A percentile compares a stretch with the other conserved stretches of the same genome.
phyloP scores from a whole-genome alignment of 306 rosid species.

The Abrus pulchellus region DNA sequence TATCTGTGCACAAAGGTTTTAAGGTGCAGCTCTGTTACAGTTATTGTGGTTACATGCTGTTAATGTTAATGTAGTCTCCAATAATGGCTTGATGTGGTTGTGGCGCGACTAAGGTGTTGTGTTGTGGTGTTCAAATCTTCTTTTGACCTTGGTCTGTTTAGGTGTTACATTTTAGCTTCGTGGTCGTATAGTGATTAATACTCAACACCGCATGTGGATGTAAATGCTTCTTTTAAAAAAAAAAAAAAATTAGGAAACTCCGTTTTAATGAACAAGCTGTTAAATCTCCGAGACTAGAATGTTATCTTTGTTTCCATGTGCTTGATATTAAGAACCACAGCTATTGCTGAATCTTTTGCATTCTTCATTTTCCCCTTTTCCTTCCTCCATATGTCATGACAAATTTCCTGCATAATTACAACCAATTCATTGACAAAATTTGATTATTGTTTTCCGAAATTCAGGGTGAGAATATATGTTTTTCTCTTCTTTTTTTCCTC shows the following conservation, averaged over 20 bases:
- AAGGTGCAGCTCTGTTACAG: too few relatives aligned
- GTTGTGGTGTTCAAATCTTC: too few relatives aligned
- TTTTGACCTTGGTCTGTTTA: neutral
- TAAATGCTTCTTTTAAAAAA: too few relatives aligned
- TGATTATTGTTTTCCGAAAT: neutral
- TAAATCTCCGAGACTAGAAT: neutral
- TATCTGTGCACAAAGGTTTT: too few relatives aligned
- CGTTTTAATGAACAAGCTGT: too few relatives aligned
- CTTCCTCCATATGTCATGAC: constrained; percentile 11
- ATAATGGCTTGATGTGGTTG: too few relatives aligned
- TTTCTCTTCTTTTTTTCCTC: neutral
- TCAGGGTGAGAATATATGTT: neutral
- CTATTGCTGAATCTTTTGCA: neutral
- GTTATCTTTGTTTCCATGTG: neutral
- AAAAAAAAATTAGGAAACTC: neutral
- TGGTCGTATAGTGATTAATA: neutral
- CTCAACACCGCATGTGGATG: too few relatives aligned
- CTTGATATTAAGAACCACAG: neutral
- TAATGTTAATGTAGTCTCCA: too few relatives aligned
- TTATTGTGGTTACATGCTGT: too few relatives aligned
- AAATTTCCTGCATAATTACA: constrained; percentile 6
- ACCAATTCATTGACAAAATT: neutral
- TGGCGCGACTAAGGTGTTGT: too few relatives aligned
- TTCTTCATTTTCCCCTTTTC: neutral
- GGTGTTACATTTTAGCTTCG: constrained; percentile 18